Percentiles rank a stretch among this genome's conserved stretches.
Conservation (phyloP, 2,329 filamentous ascomycete genomes). For the Fusarium lyarnte region DNA sequence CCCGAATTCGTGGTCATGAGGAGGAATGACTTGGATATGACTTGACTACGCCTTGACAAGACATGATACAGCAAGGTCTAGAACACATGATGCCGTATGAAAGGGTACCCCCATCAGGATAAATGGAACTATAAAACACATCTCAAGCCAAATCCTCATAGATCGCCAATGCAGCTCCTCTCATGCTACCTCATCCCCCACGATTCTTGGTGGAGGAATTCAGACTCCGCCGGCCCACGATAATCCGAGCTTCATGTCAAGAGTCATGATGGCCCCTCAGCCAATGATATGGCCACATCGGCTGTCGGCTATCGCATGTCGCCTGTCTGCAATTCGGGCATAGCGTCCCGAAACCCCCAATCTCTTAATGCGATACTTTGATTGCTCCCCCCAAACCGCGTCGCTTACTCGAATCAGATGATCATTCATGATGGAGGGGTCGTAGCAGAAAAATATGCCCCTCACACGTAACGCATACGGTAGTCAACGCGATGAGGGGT, state of each 20-base stretch:
- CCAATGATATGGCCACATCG: constrained; percentile 11
- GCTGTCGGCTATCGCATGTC: constrained; percentile 26
- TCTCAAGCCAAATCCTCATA: not conserved
- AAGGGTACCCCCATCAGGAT: constrained; percentile 18
- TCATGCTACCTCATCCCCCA: constrained; percentile 19
- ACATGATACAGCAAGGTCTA: constrained; percentile 7
- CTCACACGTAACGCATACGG: constrained; percentile 25
- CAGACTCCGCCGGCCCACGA: constrained; percentile 36
- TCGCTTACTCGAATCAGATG: constrained; percentile 7
- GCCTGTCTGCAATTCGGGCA: constrained; percentile 19
- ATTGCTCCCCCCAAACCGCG: constrained; percentile 25
- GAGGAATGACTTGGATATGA: constrained; percentile 1
- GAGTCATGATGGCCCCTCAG: constrained; percentile 28
- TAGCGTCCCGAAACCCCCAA: constrained; percentile 37
- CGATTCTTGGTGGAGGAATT: constrained; percentile 39
- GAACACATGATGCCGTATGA: not conserved
- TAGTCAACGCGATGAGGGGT: constrained; percentile 20
- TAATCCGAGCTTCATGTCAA: constrained; percentile 35
- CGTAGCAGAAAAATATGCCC: constrained; percentile 7
- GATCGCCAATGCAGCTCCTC: not conserved
- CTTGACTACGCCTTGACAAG: constrained; percentile 5
- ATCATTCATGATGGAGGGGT: constrained; percentile 21
- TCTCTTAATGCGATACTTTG: constrained; percentile 5
- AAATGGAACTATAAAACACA: not conserved
- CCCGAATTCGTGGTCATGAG: constrained; percentile 17